These are phyloP conservation scores for Venustampulla echinocandica DNA, from an alignment of 495 filamentous ascomycete species.

Conservation along the genomic window DNA sequence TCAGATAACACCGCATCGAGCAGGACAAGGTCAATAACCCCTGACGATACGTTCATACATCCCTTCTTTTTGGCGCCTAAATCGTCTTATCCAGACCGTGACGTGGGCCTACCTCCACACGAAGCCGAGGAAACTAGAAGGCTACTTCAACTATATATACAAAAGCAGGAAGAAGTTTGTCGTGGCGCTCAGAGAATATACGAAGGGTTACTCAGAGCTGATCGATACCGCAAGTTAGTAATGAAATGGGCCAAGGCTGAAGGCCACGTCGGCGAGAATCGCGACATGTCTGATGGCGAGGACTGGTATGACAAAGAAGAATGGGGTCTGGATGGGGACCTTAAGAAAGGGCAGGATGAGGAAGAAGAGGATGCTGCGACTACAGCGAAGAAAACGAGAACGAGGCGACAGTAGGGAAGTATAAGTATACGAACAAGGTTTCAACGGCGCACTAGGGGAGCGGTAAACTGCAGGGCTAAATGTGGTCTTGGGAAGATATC, in stretches of 20 bases:
- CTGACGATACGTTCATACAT: conserved; percentile 53
- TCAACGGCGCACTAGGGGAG: too few relatives aligned
- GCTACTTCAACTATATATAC: conserved; percentile 75
- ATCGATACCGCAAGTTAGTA: conserved; percentile 69
- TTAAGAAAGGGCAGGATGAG: conserved; percentile 87
- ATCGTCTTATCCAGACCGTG: conserved; percentile 61
- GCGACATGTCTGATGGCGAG: conserved; percentile 76
- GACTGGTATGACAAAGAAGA: conserved; percentile 92
- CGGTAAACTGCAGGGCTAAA: too few relatives aligned
- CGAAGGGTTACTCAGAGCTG: conserved; percentile 64
- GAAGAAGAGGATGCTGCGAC: conserved; percentile 72
- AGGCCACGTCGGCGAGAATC: conserved; percentile 57
- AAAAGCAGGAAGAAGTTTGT: conserved; percentile 92
- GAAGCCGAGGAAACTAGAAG: conserved; percentile 88
- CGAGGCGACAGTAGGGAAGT: conserved; percentile 37
- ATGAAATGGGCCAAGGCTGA: conserved; percentile 83
- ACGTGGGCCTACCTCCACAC: conserved; percentile 66
- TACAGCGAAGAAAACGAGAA: conserved; percentile 67
- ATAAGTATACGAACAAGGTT: background rate
- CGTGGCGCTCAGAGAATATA: conserved; percentile 70
- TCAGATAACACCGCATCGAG: conserved; percentile 28
- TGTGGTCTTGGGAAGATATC: background rate
- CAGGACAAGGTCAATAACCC: conserved; percentile 35
- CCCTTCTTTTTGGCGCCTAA: conserved; percentile 75
- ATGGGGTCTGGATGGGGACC: conserved; percentile 75